Evolutionary conservation across 202 grass and related monocot genomes (phyloP), one percentile per base, ranked within the genome.

Genomic region (Carex arenaria): DNA sequence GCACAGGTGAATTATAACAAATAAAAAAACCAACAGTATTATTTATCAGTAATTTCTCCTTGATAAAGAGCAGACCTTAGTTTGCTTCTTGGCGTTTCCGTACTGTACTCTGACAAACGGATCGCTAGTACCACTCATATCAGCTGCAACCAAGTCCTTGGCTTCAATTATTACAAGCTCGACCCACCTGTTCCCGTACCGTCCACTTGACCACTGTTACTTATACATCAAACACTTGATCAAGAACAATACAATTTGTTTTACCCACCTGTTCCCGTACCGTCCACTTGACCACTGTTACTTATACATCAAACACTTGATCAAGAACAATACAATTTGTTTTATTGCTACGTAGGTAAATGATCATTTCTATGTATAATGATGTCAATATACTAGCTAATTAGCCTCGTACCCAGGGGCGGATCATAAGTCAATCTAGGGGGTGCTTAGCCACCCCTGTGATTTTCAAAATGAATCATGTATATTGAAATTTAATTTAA

Each of bases 121-220:
- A 88, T 99, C 96, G 71, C 96, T 99, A 28, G 96, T 99, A 68
- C 96, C 96, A 80, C 96, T 90, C 75, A 96, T 87, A 99, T 99
- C 96, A 15, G 96, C 96, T 63, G 91, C 93, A 88, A 99, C 69
- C 81, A 99, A 91, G 87, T 99, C 96, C 55, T 78, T 94, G 55
- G 91, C 96, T 89, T 96, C 93, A 80, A 99, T 84, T 80, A 99
- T 65, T 19, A 92, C 79, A 67, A 99, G 74, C 84, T 99, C 96
- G 74, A 99, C 85, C 86, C 89, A 96, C 51, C 87, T 84, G 82
- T 73, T 80, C 80, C 80, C 85, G 81, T 92, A 72, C 85, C 86
- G 89, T 64, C 78, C 82, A 82, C 79, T 88, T 89, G 93, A 90
- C 66, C 83, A 83, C 93, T 98, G 83, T 23, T 89, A 38, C 36